Conservation (phyloP, 495 filamentous ascomycete species). For the Hypoxylon fuscum region DNA sequence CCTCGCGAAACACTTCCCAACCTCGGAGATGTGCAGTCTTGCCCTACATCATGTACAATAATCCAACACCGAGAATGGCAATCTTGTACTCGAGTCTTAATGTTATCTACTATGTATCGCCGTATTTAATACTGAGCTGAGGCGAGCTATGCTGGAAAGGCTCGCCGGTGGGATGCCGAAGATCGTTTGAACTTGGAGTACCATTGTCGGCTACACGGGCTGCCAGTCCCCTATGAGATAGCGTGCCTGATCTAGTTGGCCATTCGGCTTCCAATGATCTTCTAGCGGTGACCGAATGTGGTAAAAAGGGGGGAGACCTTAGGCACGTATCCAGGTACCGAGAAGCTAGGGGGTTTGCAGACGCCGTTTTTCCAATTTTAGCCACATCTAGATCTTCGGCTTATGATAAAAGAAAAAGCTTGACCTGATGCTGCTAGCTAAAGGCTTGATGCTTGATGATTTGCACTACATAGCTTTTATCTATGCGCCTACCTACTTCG, state of each 20-base stretch:
- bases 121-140: not conserved
- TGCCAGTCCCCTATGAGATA: conserved; percentile 10
- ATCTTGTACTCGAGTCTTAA: not conserved
- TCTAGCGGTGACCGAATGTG: conserved; percentile 24
- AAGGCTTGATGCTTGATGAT: not conserved
- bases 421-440: not conserved
- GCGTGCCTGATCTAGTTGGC: not conserved
- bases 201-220: not conserved
- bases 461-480: not conserved
- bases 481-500: not conserved
- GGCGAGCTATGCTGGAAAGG: not conserved
- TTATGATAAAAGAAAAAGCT: conserved; percentile 1
- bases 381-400: conserved; percentile 19
- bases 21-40: not conserved
- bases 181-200: not conserved
- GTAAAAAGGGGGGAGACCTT: not conserved
- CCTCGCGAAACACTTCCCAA: conserved; percentile 19
- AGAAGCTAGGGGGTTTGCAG: not conserved
- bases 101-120: not conserved
- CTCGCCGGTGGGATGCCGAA: not conserved
- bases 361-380: conserved; percentile 19
- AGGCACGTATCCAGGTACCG: not conserved
- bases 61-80: not conserved
- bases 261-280: conserved; percentile 18
- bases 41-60: conserved; percentile 1